These are phyloP conservation scores for Powellomyces hirtus DNA, from an alignment of 192 early-diverging fungal species.

Conservation along the genomic window DNA sequence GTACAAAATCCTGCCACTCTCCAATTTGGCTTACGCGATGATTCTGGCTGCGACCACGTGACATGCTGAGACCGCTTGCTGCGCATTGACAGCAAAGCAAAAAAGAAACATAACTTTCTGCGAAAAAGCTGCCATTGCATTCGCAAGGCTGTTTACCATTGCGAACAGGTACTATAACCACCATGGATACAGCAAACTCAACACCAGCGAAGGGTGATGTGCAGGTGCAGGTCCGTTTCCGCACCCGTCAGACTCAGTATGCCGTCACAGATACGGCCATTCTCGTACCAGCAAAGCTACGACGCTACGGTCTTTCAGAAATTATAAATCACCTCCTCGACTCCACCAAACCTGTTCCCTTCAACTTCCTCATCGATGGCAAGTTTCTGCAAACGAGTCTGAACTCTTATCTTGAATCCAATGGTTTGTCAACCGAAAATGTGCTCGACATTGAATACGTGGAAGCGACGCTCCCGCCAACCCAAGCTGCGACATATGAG, in stretches of 20 bases:
- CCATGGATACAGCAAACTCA: too few species aligned
- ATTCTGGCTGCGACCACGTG: too few species aligned
- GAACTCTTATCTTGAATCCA: constrained; percentile 66
- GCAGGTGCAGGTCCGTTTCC: constrained; percentile 74
- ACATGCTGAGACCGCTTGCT: too few species aligned
- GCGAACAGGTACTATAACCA: too few species aligned
- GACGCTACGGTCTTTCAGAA: constrained; percentile 88
- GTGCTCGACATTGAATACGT: constrained; percentile 87
- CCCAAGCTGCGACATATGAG: constrained; percentile 70
- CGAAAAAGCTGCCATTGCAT: too few species aligned
- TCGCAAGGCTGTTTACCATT: too few species aligned
- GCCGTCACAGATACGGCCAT: constrained; percentile 82
- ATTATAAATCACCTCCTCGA: constrained; percentile 88
- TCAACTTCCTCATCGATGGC: constrained; percentile 92
- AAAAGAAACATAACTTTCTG: too few species aligned
- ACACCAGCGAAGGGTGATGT: constrained; percentile 3
- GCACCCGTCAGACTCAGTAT: constrained; percentile 68
- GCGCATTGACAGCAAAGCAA: too few species aligned
- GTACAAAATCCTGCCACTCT: too few species aligned
- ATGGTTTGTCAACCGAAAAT: constrained; percentile 73
- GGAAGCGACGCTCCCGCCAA: constrained; percentile 87
- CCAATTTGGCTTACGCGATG: too few species aligned
- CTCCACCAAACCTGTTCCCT: constrained; percentile 74
- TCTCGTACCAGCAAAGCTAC: constrained; percentile 79
- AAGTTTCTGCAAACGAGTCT: constrained; percentile 82